Evolutionary conservation across 2,329 filamentous ascomycete genomes (phyloP).

Genomic region (Aspergillus hortae): DNA sequence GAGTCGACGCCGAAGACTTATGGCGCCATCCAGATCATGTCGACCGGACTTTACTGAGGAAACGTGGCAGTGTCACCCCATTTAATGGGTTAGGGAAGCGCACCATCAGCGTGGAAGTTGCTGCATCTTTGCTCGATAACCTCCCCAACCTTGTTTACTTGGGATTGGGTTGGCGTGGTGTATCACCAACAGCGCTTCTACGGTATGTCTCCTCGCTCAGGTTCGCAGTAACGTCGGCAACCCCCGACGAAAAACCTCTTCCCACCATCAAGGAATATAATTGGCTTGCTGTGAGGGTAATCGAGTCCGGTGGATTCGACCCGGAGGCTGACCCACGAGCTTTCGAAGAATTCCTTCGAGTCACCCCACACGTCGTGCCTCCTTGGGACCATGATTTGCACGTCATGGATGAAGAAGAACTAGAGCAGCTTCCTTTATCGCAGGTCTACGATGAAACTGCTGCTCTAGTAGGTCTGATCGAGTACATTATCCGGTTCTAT

Average conservation of each 20-base stretch:
- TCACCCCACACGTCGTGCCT: constrained; percentile 25
- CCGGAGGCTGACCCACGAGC: constrained; percentile 44
- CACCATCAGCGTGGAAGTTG: constrained; percentile 58
- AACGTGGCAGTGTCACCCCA: constrained; percentile 16
- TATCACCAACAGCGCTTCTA: constrained; percentile 29
- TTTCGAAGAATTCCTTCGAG: constrained; percentile 39
- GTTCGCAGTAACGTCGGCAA: constrained; percentile 7
- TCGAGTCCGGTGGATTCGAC: constrained; percentile 48
- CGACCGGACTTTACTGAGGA: constrained; percentile 9
- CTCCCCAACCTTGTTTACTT: constrained; percentile 45
- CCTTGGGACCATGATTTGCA: constrained; percentile 28
- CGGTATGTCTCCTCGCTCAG: constrained; percentile 19
- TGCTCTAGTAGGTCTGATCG: constrained; percentile 30
- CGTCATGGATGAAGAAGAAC: constrained; percentile 13
- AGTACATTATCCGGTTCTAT: constrained; percentile 29
- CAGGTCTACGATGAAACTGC: constrained; percentile 33
- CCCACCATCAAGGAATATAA: constrained; percentile 31
- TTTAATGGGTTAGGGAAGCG: constrained; percentile 41
- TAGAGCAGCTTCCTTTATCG: constrained; percentile 21
- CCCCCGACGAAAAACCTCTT: constrained; percentile 19
- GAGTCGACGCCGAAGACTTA: constrained; percentile 32
- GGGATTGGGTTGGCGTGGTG: constrained; percentile 33
- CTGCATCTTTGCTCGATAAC: constrained; percentile 53
- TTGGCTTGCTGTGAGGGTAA: constrained; percentile 46
- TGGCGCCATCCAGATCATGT: constrained; percentile 32